Evolutionary conservation across 2,329 filamentous ascomycete species (phyloP).

Genomic region (Colletotrichum lentis): DNA sequence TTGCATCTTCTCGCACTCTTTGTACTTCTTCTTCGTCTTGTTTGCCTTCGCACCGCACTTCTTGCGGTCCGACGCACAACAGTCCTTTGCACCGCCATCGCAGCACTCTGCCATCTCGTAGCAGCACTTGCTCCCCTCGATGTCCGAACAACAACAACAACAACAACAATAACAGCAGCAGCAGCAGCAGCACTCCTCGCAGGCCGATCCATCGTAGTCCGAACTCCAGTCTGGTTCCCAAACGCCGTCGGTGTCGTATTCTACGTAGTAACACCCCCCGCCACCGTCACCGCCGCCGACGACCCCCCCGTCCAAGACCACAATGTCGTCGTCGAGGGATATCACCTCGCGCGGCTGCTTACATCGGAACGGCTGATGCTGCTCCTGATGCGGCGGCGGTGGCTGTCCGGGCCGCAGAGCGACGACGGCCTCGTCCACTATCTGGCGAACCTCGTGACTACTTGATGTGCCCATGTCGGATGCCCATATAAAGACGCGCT

Average conservation of each 20-base stretch:
- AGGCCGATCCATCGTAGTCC: neutral
- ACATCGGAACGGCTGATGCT: neutral
- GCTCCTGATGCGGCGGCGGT: neutral
- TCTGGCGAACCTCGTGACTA: constrained; percentile 22
- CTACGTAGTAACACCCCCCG: neutral
- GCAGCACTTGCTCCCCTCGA: constrained; percentile 16
- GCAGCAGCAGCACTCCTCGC: neutral
- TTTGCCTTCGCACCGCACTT: neutral
- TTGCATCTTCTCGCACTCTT: neutral
- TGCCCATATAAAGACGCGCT: neutral
- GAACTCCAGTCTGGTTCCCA: neutral
- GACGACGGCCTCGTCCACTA: constrained; percentile 18
- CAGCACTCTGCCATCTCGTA: constrained; percentile 22
- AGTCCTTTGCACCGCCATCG: neutral
- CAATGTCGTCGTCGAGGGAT: neutral
- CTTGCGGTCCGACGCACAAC: neutral
- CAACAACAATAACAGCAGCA: too few relatives aligned
- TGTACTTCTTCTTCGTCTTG: neutral
- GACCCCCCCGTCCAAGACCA: neutral
- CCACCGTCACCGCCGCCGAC: neutral
- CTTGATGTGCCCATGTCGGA: constrained; percentile 19
- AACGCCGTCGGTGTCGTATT: neutral
- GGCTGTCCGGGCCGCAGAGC: constrained; percentile 10
- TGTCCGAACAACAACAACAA: neutral
- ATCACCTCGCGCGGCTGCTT: neutral